Evolutionary conservation across 2,329 filamentous ascomycete species (phyloP), one percentile per base, ranked within the genome.

Genomic region (Didymella sp.): DNA sequence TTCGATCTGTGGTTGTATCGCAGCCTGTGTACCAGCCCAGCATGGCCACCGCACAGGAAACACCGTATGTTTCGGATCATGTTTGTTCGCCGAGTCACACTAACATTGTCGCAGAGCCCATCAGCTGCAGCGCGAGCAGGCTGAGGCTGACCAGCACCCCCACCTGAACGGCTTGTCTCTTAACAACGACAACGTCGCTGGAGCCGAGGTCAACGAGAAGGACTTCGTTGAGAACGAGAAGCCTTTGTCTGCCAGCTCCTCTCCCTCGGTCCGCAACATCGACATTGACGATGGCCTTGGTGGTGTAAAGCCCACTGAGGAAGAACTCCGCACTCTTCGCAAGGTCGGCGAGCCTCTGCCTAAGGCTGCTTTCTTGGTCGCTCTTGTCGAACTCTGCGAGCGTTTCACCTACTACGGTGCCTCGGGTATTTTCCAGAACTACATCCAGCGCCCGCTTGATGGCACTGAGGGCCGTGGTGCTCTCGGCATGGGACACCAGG

Each of bases 391-490:
- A 66, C 68, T 82, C 3, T 81, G 78, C 68, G 80, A 82, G 65
- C 76, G 80, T 6, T 82, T 81, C 65, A 79, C 80, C n/a, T 82
- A 76, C 69, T 79, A 78, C 56, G 76, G 75, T 31, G 76, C 79
- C 8, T 78, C 76, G 41, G 80, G 79, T 61, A 74, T 80, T 25
- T 82, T 82, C 68, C 79, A 81, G 62, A 82, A 82, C 71, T 82
- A 82, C 67, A 78, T 81, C 57, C 75, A 80, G 63, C 69, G 72
- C 35, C 76, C 77, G 22, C 69, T 70, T 17, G 70, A 73, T 55
- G 72, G 73, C 17, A 73, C 73, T 44, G 69, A 75, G 21, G 73
- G 77, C 15, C 72, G 72, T 38, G 79, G 75, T 66, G 75, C 75
- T 13, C 73, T 77, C 28, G 79, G 79, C 17, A 73, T 81, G 51